phyloP scores from a whole-genome alignment of 2,329 filamentous ascomycete species.

The Paraphaeosphaeria minitans region DNA sequence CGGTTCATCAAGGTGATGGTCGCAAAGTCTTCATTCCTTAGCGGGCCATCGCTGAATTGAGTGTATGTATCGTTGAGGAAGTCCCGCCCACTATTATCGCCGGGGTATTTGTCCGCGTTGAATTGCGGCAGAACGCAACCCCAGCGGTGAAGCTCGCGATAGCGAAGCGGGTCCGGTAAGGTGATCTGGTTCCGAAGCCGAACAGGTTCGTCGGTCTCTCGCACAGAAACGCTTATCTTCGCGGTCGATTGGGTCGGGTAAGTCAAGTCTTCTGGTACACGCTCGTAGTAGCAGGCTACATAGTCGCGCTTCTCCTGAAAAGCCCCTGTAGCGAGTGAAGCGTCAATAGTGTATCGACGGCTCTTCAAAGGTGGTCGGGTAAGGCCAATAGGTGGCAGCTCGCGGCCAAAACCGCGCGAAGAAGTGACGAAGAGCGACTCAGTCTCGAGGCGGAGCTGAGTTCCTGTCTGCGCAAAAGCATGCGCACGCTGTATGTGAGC shows the following conservation, averaged over 20 bases:
- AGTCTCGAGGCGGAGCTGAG: constrained; percentile 8
- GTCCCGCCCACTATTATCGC: background rate
- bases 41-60: constrained; percentile 13
- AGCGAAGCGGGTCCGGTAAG: constrained; percentile 19
- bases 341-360: constrained; percentile 34
- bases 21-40: constrained; percentile 21
- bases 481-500: constrained; percentile 7
- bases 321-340: background rate
- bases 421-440: constrained; percentile 14
- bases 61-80: constrained; percentile 19
- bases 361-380: constrained; percentile 18
- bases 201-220: constrained; percentile 7
- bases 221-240: background rate
- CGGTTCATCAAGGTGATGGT: constrained; percentile 5
- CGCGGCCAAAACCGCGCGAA: constrained; percentile 24
- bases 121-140: background rate
- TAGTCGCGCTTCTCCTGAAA: background rate
- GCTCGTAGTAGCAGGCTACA: background rate
- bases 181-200: background rate
- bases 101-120: constrained; percentile 12
- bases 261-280: background rate
- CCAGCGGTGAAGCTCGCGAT: constrained; percentile 8
- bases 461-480: constrained; percentile 18
- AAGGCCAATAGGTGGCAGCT: constrained; percentile 17
- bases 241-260: background rate